Percentiles rank a stretch among this genome's conserved stretches.
phyloP scores from a whole-genome alignment of 805 yeast genomes.

The Scheffersomyces amazonensis region DNA sequence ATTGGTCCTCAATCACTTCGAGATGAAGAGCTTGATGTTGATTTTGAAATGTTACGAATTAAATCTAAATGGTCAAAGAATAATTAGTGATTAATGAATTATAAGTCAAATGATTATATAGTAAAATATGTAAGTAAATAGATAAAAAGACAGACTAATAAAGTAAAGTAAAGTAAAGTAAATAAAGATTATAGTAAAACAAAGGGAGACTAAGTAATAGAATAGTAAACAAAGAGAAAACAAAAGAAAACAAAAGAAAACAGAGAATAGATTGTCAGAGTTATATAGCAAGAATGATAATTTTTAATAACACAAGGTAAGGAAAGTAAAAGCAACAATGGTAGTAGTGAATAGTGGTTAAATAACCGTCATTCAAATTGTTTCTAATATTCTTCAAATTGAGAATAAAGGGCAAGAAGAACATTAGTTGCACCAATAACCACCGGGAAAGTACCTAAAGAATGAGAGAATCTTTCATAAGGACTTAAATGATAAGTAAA shows the following conservation, averaged over 20 bases:
- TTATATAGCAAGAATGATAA: too few relatives aligned
- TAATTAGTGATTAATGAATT: too few relatives aligned
- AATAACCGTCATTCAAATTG: neutral
- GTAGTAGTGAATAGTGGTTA: neutral
- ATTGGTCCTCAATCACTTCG: constrained; percentile 35
- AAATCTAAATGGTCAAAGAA: constrained; percentile 32
- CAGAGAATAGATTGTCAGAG: too few relatives aligned
- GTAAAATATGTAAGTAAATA: too few relatives aligned
- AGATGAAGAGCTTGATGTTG: constrained; percentile 30
- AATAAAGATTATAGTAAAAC: too few relatives aligned
- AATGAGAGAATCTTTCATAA: constrained; percentile 30
- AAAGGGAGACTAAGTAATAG: too few relatives aligned
- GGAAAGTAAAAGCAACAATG: constrained; percentile 2
- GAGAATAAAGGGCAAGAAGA: constrained; percentile 50
- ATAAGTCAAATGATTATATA: too few relatives aligned
- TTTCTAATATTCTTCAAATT: constrained; percentile 39
- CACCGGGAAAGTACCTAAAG: constrained; percentile 47
- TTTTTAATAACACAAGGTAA: constrained; percentile 6
- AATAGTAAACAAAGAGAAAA: too few relatives aligned
- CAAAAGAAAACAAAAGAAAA: too few relatives aligned
- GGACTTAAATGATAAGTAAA: constrained; percentile 34
- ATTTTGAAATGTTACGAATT: constrained; percentile 36
- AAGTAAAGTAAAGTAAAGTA: too few relatives aligned
- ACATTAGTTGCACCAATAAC: constrained; percentile 46
- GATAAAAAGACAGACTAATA: too few relatives aligned